These are phyloP conservation scores for Selenicereus undatus DNA, from an alignment of 148 eudicot genomes.

Conservation along the genomic window DNA sequence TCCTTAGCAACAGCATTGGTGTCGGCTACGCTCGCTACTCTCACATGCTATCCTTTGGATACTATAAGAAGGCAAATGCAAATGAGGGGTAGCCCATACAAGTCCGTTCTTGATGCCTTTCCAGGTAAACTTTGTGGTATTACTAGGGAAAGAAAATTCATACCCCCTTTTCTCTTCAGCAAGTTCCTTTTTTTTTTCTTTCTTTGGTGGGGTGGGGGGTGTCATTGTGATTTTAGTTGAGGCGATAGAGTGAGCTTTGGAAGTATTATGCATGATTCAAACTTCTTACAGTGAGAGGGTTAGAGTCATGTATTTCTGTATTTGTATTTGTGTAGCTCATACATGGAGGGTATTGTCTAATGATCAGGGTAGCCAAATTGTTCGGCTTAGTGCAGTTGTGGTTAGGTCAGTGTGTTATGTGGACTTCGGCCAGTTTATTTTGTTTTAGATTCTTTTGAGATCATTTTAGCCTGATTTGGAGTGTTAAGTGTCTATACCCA, in stretches of 20 bases:
- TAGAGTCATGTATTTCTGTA: too few relatives aligned
- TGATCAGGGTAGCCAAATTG: not conserved
- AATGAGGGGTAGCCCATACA: conserved; percentile 90
- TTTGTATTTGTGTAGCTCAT: too few relatives aligned
- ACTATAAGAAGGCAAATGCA: conserved; percentile 96
- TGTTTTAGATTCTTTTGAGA: too few relatives aligned
- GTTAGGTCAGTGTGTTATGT: too few relatives aligned
- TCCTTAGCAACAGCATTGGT: conserved; percentile 71
- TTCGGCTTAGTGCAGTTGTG: too few relatives aligned
- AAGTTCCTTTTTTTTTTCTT: not conserved
- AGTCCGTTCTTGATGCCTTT: conserved; percentile 79
- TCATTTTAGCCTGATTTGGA: too few relatives aligned
- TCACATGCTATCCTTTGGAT: conserved; percentile 90
- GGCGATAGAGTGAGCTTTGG: not conserved
- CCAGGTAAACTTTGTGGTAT: conserved; percentile 43
- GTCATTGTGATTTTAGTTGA: too few relatives aligned
- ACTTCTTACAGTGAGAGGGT: not conserved
- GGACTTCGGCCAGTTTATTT: too few relatives aligned
- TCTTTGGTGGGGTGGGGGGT: too few relatives aligned
- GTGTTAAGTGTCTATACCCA: too few relatives aligned
- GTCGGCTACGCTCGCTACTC: conserved; percentile 81
- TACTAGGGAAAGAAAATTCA: not conserved
- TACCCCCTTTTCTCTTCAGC: not conserved
- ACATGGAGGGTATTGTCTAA: not conserved
- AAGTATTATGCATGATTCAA: not conserved